phyloP scores from a whole-genome alignment of 2,329 filamentous ascomycete species.

The Colletotrichum aenigma region DNA sequence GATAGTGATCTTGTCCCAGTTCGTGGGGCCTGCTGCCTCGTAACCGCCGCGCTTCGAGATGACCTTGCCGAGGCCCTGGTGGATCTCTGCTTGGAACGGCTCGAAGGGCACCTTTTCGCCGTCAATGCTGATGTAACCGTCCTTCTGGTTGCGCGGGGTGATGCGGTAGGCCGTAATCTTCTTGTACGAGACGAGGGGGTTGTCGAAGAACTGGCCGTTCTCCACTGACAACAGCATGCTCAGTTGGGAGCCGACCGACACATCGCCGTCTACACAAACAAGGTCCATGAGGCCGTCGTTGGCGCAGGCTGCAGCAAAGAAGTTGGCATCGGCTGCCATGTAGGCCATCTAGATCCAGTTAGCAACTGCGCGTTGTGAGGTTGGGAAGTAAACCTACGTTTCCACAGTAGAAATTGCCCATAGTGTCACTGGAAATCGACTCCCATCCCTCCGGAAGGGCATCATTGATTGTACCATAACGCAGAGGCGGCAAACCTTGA shows the following conservation, averaged over 20 bases:
- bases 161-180: slow-evolving; percentile 91
- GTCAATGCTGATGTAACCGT: slow-evolving; percentile 92
- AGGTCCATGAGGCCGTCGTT: slow-evolving; percentile 88
- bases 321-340: slow-evolving; percentile 85
- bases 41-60: slow-evolving; percentile 78
- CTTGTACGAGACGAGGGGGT: slow-evolving; percentile 76
- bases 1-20: slow-evolving; percentile 50
- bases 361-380: neutral
- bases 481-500: slow-evolving; percentile 70
- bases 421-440: slow-evolving; percentile 71
- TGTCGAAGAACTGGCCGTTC: slow-evolving; percentile 78
- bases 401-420: slow-evolving; percentile 93
- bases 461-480: slow-evolving; percentile 81
- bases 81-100: slow-evolving; percentile 90
- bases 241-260: slow-evolving; percentile 69
- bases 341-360: slow-evolving; percentile 71
- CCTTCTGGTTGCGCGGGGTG: slow-evolving; percentile 70
- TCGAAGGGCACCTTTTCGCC: slow-evolving; percentile 87
- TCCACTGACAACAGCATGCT: slow-evolving; percentile 75
- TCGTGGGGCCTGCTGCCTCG: slow-evolving; percentile 63
- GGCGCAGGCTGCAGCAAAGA: slow-evolving; percentile 84
- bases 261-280: slow-evolving; percentile 77
- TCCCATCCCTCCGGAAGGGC: slow-evolving; percentile 80
- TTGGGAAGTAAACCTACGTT: slow-evolving; percentile 63
- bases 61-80: slow-evolving; percentile 82